Base-by-base conservation (phyloP, 2,329 filamentous ascomycete species). In the Chaetomiaceae sp. region DNA sequence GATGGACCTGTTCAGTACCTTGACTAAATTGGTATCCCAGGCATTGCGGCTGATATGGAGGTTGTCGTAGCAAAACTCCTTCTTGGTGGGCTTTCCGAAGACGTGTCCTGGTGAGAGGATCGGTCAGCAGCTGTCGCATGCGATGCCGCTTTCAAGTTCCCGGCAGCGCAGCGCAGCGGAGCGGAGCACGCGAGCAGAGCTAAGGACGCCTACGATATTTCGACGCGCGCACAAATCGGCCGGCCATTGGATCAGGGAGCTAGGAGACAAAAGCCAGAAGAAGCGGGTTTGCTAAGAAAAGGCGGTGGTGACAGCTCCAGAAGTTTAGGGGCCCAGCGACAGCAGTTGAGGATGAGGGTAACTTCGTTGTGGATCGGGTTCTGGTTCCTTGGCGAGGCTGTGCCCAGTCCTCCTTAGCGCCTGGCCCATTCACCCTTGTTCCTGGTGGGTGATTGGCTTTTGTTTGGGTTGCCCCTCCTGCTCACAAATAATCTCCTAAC, bases 41-140 rank as follows among this genome's bases (percentile, higher is more conserved):
- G 94, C 94, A 84, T 99, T 99, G 73, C 87, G 89, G 67, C 90
- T 96, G 73, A 99, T 90, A 70, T 90, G 89, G 63, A 99, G 78
- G 73, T 97, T 97, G 73, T 99, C 94, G 75, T 97, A 99, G 79
- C 91, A 96, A 81, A 89, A 89, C 72, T 99, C 94, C 82, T 96
- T 96, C 74, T 89, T 86, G 62, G 91, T 95, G 58, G 90, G 77
- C 75, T 95, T 94, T 70, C 94, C 94, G 77, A 96, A 99, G 76
- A 99, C 88, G 80, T 99, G 94, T 79, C 92, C 92, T 96, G 72
- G 52, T 54, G 43, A 58, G 55, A 50, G 59, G 53, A 61, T 63
- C 59, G 64, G 60, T 58, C 48, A 54, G 58, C 55, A 67, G 62
- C 58, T 50, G 58, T 45, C 59, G 61, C 55, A 62, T 65, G 61